Percentiles rank a stretch among this genome's conserved stretches.
phyloP scores from a whole-genome alignment of 176 grass and related monocot species.

The Saccharum officinarum region DNA sequence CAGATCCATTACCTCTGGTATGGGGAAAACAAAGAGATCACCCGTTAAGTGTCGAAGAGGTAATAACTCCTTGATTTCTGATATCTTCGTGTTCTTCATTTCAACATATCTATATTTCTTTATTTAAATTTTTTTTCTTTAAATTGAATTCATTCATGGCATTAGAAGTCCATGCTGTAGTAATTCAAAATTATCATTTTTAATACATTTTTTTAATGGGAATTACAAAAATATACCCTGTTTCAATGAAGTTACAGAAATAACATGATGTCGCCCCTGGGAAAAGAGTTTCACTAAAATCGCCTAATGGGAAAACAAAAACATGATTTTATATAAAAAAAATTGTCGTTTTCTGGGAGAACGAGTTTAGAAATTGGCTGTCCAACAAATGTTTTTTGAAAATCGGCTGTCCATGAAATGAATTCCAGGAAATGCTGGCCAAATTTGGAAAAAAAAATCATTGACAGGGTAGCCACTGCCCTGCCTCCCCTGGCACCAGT shows the following conservation, averaged over 20 bases:
- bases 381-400: no score
- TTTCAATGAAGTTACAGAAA: neutral
- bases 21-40: slow-evolving; percentile 91
- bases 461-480: no score
- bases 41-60: slow-evolving; percentile 79
- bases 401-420: no score
- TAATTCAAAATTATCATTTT: neutral
- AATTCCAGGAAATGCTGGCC: no score
- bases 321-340: no score
- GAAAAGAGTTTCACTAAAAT: neutral
- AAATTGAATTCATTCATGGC: neutral
- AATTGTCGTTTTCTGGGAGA: no score
- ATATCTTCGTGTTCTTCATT: slow-evolving; percentile 28
- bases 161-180: slow-evolving; percentile 3
- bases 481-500: no score
- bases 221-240: neutral
- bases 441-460: no score
- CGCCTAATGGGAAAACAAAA: neutral
- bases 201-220: neutral
- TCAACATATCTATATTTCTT: slow-evolving; percentile 17
- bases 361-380: no score
- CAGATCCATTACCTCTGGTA: slow-evolving; percentile 75
- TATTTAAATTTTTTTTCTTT: neutral
- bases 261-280: neutral
- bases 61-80: slow-evolving; percentile 24